A percentile compares a stretch with the other conserved stretches of the same genome.
Evolutionary conservation across 2,329 filamentous ascomycete species (phyloP).

Genomic region (Arthrobotrys entomopaga): DNA sequence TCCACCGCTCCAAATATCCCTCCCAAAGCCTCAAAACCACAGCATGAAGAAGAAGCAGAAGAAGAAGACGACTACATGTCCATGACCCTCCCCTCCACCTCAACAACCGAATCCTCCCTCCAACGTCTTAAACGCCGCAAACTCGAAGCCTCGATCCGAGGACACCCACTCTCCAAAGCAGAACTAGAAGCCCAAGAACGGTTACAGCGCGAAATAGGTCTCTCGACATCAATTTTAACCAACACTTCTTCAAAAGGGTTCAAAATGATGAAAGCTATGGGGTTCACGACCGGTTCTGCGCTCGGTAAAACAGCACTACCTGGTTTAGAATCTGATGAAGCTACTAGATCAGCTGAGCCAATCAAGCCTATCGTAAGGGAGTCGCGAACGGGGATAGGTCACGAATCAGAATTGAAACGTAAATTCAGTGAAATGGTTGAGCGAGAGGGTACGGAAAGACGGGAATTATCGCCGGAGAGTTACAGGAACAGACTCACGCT

Average conservation of each 20-base stretch:
- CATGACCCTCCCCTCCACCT: conserved; percentile 81
- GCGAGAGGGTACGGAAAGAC: conserved; percentile 65
- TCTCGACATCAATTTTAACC: conserved; percentile 78
- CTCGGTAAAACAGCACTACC: conserved; percentile 71
- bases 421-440: conserved; percentile 71
- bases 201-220: conserved; percentile 76
- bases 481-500: conserved; percentile 77
- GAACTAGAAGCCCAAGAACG: conserved; percentile 80
- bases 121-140: conserved; percentile 48
- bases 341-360: conserved; percentile 20
- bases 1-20: conserved; percentile 1
- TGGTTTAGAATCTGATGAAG: conserved; percentile 64
- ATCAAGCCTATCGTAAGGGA: conserved; percentile 74
- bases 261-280: conserved; percentile 96
- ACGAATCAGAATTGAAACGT: conserved; percentile 84
- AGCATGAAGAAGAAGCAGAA: conserved; percentile 68
- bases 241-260: conserved; percentile 75
- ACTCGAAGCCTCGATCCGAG: conserved; percentile 72
- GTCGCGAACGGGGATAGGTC: conserved; percentile 86
- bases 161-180: conserved; percentile 79
- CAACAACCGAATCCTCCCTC: conserved; percentile 59
- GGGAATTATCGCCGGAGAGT: conserved; percentile 73
- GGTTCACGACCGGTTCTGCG: conserved; percentile 79
- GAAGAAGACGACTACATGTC: conserved; percentile 97
- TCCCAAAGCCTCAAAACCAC: conserved; percentile 13